phyloP scores from a whole-genome alignment of 768 basidiomycete genomes.

The Leucosporidium scottii region DNA sequence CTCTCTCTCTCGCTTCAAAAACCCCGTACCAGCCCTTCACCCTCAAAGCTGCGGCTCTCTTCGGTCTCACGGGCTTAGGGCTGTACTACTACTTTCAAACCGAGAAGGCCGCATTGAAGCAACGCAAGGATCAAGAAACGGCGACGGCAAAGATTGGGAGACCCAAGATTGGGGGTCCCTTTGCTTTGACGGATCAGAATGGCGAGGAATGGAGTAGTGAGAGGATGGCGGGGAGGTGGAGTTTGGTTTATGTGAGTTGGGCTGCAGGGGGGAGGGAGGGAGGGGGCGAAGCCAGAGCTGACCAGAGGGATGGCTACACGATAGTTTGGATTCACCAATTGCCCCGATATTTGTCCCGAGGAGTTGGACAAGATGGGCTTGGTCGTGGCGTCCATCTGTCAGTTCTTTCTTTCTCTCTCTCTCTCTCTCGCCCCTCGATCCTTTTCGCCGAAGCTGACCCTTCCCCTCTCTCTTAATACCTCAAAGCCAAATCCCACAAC shows the following conservation, averaged over 20 bases:
- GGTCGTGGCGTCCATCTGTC: conserved; percentile 66
- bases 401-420: conserved; percentile 37
- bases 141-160: conserved; percentile 68
- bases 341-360: conserved; percentile 97
- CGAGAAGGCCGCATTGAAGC: conserved; percentile 71
- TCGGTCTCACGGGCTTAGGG: conserved; percentile 72
- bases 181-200: conserved; percentile 62
- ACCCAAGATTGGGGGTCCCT: conserved; percentile 86
- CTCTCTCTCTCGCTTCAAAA: too few relatives aligned
- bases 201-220: conserved; percentile 70
- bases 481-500: conserved; percentile 45
- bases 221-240: conserved; percentile 82
- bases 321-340: conserved; percentile 98
- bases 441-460: too few relatives aligned
- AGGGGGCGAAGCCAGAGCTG: not conserved
- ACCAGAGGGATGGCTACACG: too few relatives aligned
- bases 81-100: conserved; percentile 80
- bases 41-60: conserved; percentile 71
- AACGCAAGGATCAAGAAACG: conserved; percentile 70
- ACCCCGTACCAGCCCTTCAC: conserved; percentile 68
- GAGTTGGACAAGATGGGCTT: conserved; percentile 90
- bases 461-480: not conserved
- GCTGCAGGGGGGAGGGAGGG: not conserved
- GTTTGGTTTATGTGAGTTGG: conserved; percentile 47
- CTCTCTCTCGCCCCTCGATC: too few relatives aligned